Evolutionary conservation across 176 grass and related monocot genomes (phyloP), one percentile per base, ranked within the genome.

Genomic region (Aegilops umbellulata): DNA sequence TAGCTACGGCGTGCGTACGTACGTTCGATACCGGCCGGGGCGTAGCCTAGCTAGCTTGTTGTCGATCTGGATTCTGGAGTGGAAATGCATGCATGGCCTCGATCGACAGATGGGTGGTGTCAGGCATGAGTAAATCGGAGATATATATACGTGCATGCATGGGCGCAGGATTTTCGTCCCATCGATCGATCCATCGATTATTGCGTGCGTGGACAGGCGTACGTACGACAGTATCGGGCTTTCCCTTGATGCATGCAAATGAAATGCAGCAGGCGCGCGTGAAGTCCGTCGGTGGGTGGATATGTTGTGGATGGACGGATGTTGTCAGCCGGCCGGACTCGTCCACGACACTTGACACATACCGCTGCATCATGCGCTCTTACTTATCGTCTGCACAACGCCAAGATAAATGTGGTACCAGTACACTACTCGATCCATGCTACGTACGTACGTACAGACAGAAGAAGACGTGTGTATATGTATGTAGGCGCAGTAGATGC

Each of bases 341-440:
- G 79, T 64, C 39, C 38, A 4, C 31, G 79, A 90, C 88, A 86
- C 88, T 46, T 24, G 39, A 83, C 65, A 90, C 84, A 86, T 86
- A 65, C 88, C 27, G 82, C 46, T 49, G 46, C 44, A 47, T 6
- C 44, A 47, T 6, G 46, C 47, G 47, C 47, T 51, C 47, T 51
- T 47, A 31, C 87, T 76, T 89, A 89, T 85, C 77, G 60, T 81
- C 13, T 20, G 51, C 51, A 20, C 51, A 57, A 8, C 19, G 51
- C 5, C 0, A 46, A 83, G 65, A 63, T 55, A 44, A 44, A 47
- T 47, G 61, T n/a, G 61, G 25, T 55, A 22, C 47, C 3, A 39
- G 20, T 25, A 30, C 24, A 10, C 6, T 12, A 2, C 23, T 19
- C 58, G 8, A 60, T 10, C 19, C 22, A 60, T 23, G 9, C 58